Conservation (phyloP, 2,329 filamentous ascomycete species). For the Fusarium fujikuroi region DNA sequence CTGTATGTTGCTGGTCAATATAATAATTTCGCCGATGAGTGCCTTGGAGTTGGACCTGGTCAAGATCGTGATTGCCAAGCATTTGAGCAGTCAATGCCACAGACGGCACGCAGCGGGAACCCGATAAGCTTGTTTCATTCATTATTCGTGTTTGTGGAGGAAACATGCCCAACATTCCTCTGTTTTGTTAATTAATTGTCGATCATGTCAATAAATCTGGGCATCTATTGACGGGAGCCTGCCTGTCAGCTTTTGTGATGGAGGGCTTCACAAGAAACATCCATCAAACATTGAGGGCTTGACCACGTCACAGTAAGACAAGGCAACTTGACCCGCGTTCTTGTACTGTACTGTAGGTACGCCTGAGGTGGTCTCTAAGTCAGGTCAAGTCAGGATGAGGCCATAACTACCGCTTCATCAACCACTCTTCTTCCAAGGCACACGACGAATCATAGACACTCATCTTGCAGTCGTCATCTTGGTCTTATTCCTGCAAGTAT, state of each 20-base stretch:
- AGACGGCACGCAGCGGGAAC: conserved; percentile 26
- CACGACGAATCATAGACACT: conserved; percentile 4
- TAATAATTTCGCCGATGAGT: neutral
- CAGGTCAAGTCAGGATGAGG: conserved; percentile 3
- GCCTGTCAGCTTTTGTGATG: conserved; percentile 2
- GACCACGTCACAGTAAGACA: conserved; percentile 24
- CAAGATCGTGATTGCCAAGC: conserved; percentile 30
- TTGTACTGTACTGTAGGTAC: neutral
- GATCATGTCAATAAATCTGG: conserved; percentile 1
- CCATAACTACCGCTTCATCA: conserved; percentile 6
- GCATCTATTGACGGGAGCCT: conserved; percentile 31
- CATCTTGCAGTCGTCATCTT: conserved; percentile 16
- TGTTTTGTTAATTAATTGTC: neutral
- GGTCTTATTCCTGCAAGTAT: conserved; percentile 22
- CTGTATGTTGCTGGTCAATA: neutral
- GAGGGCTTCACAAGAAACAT: conserved; percentile 22
- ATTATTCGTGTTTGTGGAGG: conserved; percentile 19
- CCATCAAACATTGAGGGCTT: neutral
- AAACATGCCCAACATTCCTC: neutral
- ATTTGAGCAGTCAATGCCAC: neutral
- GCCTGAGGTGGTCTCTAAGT: neutral
- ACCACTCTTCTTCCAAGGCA: neutral
- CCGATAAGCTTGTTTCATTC: conserved; percentile 37
- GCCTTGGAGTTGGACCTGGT: neutral
- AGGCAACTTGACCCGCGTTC: neutral